Evolutionary conservation across 805 yeast genomes (phyloP).

Genomic region (Myxozyma lipomycoides): DNA sequence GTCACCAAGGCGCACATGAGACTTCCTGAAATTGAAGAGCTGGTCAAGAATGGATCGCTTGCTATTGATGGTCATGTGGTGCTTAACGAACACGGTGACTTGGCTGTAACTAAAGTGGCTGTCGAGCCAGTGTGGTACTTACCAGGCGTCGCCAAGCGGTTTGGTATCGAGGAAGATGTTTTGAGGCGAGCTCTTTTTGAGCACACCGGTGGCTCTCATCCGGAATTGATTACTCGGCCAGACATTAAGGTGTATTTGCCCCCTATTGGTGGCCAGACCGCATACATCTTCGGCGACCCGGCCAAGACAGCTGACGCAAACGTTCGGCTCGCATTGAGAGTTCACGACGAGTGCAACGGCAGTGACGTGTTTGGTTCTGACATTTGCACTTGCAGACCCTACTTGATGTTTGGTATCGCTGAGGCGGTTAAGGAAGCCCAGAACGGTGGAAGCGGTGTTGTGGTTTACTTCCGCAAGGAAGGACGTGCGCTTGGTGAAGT

Average conservation of each 20-base stretch:
- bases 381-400: conserved; percentile 68
- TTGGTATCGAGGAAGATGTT: conserved; percentile 53
- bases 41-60: conserved; percentile 51
- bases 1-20: conserved; percentile 65
- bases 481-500: conserved; percentile 70
- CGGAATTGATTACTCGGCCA: conserved; percentile 63
- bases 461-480: conserved; percentile 63
- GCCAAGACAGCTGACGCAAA: conserved; percentile 49
- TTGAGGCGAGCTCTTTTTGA: conserved; percentile 59
- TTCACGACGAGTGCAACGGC: conserved; percentile 69
- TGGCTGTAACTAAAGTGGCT: conserved; percentile 60
- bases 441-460: conserved; percentile 60
- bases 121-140: conserved; percentile 69
- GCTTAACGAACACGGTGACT: conserved; percentile 55
- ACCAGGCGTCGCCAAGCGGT: conserved; percentile 64
- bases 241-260: conserved; percentile 63
- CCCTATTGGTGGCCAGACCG: conserved; percentile 67
- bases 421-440: conserved; percentile 70
- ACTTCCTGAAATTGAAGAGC: conserved; percentile 54
- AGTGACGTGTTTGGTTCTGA: conserved; percentile 67
- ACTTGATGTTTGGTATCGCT: conserved; percentile 59
- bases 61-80: conserved; percentile 59
- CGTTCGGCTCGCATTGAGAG: conserved; percentile 52
- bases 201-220: conserved; percentile 69
- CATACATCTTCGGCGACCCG: conserved; percentile 62